phyloP scores from a whole-genome alignment of 1,139 yeast species.

The Suhomyces anneliseae region DNA sequence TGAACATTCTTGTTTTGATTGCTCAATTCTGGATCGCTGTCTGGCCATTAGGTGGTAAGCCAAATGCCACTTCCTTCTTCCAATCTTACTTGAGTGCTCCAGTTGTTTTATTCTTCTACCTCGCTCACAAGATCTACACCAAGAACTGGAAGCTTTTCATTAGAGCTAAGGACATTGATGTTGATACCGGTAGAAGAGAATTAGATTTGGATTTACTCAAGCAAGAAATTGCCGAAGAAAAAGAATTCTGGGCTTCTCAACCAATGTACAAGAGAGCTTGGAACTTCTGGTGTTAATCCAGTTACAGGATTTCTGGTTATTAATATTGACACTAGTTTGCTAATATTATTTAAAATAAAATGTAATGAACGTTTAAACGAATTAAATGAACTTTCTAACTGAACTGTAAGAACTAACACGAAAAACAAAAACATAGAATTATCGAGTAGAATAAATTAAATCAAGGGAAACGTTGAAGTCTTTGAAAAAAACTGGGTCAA shows the following conservation, averaged over 20 bases:
- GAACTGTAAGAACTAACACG: background rate
- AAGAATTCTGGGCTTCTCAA: constrained; percentile 32
- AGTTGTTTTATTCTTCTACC: constrained; percentile 48
- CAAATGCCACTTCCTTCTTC: constrained; percentile 47
- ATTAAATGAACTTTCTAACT: background rate
- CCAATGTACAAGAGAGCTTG: constrained; percentile 34
- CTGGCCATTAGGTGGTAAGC: constrained; percentile 37
- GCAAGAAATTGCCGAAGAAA: constrained; percentile 53
- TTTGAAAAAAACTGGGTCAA: too few relatives aligned
- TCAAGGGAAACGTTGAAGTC: too few relatives aligned
- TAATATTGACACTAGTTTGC: background rate
- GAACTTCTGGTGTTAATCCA: constrained; percentile 48
- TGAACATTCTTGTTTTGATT: constrained; percentile 32
- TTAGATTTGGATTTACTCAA: constrained; percentile 52
- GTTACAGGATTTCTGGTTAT: background rate
- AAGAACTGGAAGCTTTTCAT: constrained; percentile 42
- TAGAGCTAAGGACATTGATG: constrained; percentile 49
- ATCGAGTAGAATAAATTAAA: too few relatives aligned
- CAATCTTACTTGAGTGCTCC: constrained; percentile 55
- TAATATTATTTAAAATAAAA: background rate
- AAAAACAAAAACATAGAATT: too few relatives aligned
- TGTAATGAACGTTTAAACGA: constrained; percentile 1
- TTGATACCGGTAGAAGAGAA: constrained; percentile 56
- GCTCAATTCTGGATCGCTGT: constrained; percentile 47
- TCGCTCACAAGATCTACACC: constrained; percentile 52